Conservation (phyloP, 352 stramenopile species). For the Pythium periplocum region DNA sequence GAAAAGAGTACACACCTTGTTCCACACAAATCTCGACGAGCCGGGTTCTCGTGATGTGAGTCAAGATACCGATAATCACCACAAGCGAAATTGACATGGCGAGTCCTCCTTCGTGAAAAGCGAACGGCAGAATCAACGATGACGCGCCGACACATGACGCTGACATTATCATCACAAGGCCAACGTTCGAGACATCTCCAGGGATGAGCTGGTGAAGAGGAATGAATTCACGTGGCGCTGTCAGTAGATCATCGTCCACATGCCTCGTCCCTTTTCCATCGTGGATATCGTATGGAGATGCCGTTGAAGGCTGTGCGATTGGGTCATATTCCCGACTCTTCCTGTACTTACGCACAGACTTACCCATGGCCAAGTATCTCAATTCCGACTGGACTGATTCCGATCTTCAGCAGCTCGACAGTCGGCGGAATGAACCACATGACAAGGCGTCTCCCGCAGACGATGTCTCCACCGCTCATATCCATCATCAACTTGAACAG, state of each 20-base stretch:
- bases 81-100: conserved; percentile 32
- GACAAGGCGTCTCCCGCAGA: too few species aligned
- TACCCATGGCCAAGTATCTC: conserved; percentile 20
- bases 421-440: too few species aligned
- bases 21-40: conserved; percentile 41
- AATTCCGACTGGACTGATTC: too few species aligned
- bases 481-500: too few species aligned
- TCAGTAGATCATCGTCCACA: conserved; percentile 42
- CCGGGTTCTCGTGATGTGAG: conserved; percentile 20
- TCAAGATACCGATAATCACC: conserved; percentile 26
- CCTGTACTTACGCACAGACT: conserved; percentile 30
- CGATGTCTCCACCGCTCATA: too few species aligned
- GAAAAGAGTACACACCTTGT: conserved; percentile 49
- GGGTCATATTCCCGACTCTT: conserved; percentile 30
- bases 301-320: conserved; percentile 13
- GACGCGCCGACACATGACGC: conserved; percentile 29
- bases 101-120: conserved; percentile 39
- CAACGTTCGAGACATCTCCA: conserved; percentile 25
- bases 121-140: conserved; percentile 31
- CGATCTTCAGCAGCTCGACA: too few species aligned
- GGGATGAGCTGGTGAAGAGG: conserved; percentile 33
- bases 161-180: conserved; percentile 30
- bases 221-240: conserved; percentile 34
- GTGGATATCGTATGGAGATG: conserved; percentile 33
- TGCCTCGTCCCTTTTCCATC: conserved; percentile 21